Evolutionary conservation across 2,329 filamentous ascomycete species (phyloP).

Genomic region (Botrytis pseudocinerea): DNA sequence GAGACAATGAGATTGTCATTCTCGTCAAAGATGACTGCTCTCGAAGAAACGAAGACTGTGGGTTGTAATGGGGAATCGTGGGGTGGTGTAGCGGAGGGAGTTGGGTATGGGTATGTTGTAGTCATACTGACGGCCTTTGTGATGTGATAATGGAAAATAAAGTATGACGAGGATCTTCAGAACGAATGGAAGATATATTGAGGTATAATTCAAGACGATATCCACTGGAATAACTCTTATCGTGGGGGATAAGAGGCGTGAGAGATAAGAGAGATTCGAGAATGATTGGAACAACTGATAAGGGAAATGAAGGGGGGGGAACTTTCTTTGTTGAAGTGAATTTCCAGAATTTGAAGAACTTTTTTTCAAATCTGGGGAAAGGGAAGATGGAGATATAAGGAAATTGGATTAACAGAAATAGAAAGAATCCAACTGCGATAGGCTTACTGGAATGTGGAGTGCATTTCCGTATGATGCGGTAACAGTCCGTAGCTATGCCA

Average conservation of each 20-base stretch:
- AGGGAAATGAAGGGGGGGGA: constrained; percentile 20
- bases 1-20: constrained; percentile 64
- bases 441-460: constrained; percentile 20
- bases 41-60: constrained; percentile 78
- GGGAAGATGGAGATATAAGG: background rate
- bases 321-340: constrained; percentile 12
- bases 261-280: constrained; percentile 15
- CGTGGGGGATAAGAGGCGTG: constrained; percentile 13
- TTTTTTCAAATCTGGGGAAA: constrained; percentile 5
- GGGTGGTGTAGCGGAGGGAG: constrained; percentile 38
- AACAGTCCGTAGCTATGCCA: background rate
- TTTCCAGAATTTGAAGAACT: background rate
- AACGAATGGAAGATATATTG: constrained; percentile 10
- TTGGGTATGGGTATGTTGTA: constrained; percentile 35
- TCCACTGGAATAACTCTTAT: constrained; percentile 15
- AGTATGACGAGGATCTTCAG: background rate
- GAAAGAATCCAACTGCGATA: constrained; percentile 13
- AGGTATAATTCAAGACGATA: background rate
- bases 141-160: background rate
- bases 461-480: background rate
- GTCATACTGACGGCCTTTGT: constrained; percentile 29
- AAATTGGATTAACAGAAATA: background rate
- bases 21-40: constrained; percentile 75
- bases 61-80: constrained; percentile 48
- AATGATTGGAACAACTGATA: constrained; percentile 14